Conservation (phyloP, 1,139 yeast species). For the Nakaseomyces delphensis region DNA sequence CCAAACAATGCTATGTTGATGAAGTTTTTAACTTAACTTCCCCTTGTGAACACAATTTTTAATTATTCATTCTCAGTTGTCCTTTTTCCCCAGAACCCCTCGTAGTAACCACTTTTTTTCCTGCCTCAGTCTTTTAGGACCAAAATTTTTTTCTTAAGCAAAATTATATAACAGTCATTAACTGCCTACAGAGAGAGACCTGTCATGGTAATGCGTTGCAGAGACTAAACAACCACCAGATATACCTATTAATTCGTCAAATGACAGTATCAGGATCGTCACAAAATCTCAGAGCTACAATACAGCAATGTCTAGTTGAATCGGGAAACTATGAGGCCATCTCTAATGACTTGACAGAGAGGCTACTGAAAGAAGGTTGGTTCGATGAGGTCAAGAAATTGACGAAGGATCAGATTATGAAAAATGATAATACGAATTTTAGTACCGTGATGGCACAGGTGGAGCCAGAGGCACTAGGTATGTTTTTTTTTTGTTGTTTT, state of each 20-base stretch:
- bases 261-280: constrained; percentile 1
- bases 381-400: constrained; percentile 59
- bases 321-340: constrained; percentile 74
- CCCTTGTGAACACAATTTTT: not conserved
- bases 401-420: constrained; percentile 40
- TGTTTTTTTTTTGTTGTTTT: constrained; percentile 17
- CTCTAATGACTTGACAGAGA: constrained; percentile 51
- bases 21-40: not conserved
- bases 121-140: not conserved
- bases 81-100: not conserved
- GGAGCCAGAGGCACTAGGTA: constrained; percentile 56
- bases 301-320: constrained; percentile 61
- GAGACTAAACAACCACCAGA: too few species aligned
- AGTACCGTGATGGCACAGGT: constrained; percentile 45
- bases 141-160: not conserved
- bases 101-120: too few species aligned
- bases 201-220: too few species aligned
- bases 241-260: not conserved
- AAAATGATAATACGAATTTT: constrained; percentile 36
- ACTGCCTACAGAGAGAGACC: too few species aligned
- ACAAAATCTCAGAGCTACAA: constrained; percentile 43
- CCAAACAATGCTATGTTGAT: not conserved
- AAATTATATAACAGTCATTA: too few species aligned
- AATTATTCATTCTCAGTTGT: too few species aligned
- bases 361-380: constrained; percentile 78